Base-by-base conservation (phyloP, 768 basidiomycete species). In the Hygrocybe coccinea region DNA sequence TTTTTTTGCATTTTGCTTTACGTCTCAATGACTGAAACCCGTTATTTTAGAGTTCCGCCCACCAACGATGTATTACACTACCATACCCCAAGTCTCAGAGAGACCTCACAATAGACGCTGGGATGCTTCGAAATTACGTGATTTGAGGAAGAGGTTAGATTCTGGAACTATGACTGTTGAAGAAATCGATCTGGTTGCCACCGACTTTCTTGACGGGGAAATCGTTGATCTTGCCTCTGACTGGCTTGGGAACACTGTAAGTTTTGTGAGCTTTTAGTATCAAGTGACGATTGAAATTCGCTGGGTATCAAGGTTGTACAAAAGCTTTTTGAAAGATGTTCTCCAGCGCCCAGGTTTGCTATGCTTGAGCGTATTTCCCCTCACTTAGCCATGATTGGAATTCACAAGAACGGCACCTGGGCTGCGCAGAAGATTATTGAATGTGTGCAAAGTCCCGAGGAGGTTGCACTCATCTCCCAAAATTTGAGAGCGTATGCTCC, bases 361-460 rank as follows among this genome's bases (percentile, higher is more conserved):
- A 95, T 99, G 90, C 76, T 99, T 53, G 95, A 98, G 64, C 86
- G 95, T 48, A 87, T 98, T 58, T 82, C 85, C 3, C 97, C 97
- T 47, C 89, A 95, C 68, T 76, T 99, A 38, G 95, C 95, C 21
- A 91, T 91, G 84, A 97, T 98, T 60, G 97, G 97, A 24, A 94
- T 95, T 54, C 97, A 99, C 78, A 98, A 98, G 78, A 98, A 99
- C 62, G 97, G 97, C 25, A 99, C 97, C 1, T 98, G 97, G 97
- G 95, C 95, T 2, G 95, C 95, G 2, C 97, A 99, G 72, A 98
- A 97, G 79, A 93, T 97, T 66, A 98, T 98, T 56, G 94, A 97
- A 73, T 95, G 93, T 59, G 90, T 94, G 43, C 82, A 86, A 55
- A 86, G 80, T 33, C 85, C 89, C 15, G 93, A 97, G 53, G 97